A percentile compares a stretch with the other conserved stretches of the same genome.
Evolutionary conservation across 345 rosid species (phyloP).

Genomic region (Abelmoschus esculentus): DNA sequence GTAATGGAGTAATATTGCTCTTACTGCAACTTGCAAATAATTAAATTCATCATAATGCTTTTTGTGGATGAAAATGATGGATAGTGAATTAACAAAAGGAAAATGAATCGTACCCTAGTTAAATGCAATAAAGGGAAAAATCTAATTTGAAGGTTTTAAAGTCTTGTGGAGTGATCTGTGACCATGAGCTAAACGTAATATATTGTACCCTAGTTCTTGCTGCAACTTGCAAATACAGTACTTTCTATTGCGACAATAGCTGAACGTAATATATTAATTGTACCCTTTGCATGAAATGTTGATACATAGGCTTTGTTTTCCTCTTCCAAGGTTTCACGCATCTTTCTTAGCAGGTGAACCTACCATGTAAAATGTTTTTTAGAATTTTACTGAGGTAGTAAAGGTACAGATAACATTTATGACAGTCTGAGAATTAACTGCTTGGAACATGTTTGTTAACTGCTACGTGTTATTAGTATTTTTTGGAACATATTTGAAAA

Average conservation of each 20-base stretch:
- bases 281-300: background rate
- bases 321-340: background rate
- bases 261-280: background rate
- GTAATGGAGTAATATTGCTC: background rate
- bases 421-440: background rate
- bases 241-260: background rate
- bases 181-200: background rate
- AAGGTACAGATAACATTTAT: no score
- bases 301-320: background rate
- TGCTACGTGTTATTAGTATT: background rate
- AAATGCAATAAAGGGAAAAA: background rate
- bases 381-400: background rate
- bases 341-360: background rate
- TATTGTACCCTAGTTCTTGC: background rate
- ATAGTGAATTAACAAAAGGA: background rate
- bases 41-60: background rate
- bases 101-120: no score
- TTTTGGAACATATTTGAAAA: no score
- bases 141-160: background rate
- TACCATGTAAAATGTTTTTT: background rate
- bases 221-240: background rate
- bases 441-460: background rate
- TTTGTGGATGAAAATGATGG: background rate
- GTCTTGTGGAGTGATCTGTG: background rate
- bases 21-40: background rate